phyloP scores from a whole-genome alignment of 345 rosid species.

The Hibiscus tridactylites region DNA sequence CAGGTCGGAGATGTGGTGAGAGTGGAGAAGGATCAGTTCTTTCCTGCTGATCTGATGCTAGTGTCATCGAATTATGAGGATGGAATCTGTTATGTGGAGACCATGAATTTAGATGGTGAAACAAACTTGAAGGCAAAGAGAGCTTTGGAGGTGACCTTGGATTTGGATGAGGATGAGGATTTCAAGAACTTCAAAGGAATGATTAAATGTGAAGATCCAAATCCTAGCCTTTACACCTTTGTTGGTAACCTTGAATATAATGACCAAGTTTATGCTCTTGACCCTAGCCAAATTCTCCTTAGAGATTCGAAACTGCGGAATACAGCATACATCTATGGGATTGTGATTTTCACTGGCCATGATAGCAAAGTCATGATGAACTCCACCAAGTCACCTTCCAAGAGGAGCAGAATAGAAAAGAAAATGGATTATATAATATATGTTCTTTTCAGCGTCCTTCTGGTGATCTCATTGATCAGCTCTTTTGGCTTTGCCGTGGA shows the following conservation, averaged over 20 bases:
- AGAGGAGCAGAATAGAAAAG: slow-evolving; percentile 75
- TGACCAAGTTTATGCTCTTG: slow-evolving; percentile 54
- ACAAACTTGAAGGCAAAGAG: slow-evolving; percentile 90
- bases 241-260: slow-evolving; percentile 71
- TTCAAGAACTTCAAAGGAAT: slow-evolving; percentile 56
- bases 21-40: slow-evolving; percentile 88
- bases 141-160: slow-evolving; percentile 57
- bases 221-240: slow-evolving; percentile 84
- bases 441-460: slow-evolving; percentile 59
- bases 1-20: slow-evolving; percentile 80
- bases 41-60: slow-evolving; percentile 83
- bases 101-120: slow-evolving; percentile 98
- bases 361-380: slow-evolving; percentile 97
- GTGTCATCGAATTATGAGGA: slow-evolving; percentile 88
- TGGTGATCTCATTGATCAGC: slow-evolving; percentile 66
- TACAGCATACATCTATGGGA: slow-evolving; percentile 68
- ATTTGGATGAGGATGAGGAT: slow-evolving; percentile 53
- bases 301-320: slow-evolving; percentile 96
- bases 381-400: slow-evolving; percentile 81
- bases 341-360: slow-evolving; percentile 81
- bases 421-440: slow-evolving; percentile 91
- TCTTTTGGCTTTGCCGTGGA: slow-evolving; percentile 80
- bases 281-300: slow-evolving; percentile 84
- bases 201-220: slow-evolving; percentile 88
- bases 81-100: slow-evolving; percentile 96